Percentiles rank a stretch among this genome's conserved stretches.
phyloP scores from a whole-genome alignment of 2,329 filamentous ascomycete species.

The Epichloe typhina region DNA sequence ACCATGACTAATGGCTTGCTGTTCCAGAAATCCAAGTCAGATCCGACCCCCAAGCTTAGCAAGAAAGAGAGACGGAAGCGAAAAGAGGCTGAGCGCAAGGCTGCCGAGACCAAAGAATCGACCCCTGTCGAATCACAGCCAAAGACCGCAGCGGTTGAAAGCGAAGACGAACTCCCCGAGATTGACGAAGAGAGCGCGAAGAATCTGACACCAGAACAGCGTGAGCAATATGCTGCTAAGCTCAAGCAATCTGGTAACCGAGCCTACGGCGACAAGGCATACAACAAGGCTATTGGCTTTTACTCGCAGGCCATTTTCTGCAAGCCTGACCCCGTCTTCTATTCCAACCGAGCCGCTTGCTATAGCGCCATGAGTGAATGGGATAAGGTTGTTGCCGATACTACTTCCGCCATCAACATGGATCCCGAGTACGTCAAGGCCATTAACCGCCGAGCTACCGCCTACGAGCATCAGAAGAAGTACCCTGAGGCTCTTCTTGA shows the following conservation, averaged over 20 bases:
- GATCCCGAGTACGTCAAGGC: conserved; percentile 96
- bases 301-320: conserved; percentile 94
- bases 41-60: conserved; percentile 52
- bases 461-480: conserved; percentile 84
- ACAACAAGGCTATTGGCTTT: conserved; percentile 83
- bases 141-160: conserved; percentile 40
- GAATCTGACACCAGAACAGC: conserved; percentile 46
- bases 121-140: conserved; percentile 25
- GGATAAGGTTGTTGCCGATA: conserved; percentile 95
- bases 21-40: conserved; percentile 29
- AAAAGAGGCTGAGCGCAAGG: conserved; percentile 61
- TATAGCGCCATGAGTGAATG: conserved; percentile 87
- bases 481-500: conserved; percentile 93
- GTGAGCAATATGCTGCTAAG: conserved; percentile 77
- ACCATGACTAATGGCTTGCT: not conserved
- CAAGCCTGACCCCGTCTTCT: conserved; percentile 96
- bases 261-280: conserved; percentile 88
- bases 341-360: conserved; percentile 96
- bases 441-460: conserved; percentile 88
- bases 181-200: conserved; percentile 44
- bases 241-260: conserved; percentile 94
- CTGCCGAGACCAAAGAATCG: conserved; percentile 29
- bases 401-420: conserved; percentile 83
- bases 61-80: conserved; percentile 85
- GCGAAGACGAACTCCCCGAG: conserved; percentile 57